These are phyloP conservation scores for Verruconis gallopava DNA, from an alignment of 2,329 filamentous ascomycete species.

Conservation along the genomic window DNA sequence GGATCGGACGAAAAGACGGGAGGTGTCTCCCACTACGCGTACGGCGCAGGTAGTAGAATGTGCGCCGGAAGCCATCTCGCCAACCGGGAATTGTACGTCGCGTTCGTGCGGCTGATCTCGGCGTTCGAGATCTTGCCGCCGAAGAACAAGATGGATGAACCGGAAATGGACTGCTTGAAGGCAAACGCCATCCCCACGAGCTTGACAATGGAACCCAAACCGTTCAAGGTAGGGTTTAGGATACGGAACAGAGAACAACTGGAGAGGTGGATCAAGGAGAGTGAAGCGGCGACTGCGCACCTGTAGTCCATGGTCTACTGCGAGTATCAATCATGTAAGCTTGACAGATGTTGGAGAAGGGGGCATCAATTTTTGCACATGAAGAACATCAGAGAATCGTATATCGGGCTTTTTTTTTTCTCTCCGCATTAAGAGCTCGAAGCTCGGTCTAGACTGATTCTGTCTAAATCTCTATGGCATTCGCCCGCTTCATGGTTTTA, in stretches of 20 bases:
- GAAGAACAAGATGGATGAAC: conserved; percentile 25
- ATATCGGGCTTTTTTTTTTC: no score
- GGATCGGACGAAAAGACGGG: conserved; percentile 8
- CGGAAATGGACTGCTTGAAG: conserved; percentile 32
- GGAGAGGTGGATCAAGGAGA: conserved; percentile 34
- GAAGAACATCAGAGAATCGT: no score
- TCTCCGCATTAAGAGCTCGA: no score
- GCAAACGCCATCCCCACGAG: conserved; percentile 35
- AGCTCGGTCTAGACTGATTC: no score
- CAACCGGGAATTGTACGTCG: conserved; percentile 30
- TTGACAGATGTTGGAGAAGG: no score
- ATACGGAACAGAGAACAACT: conserved; percentile 28
- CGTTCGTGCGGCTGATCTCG: conserved; percentile 34
- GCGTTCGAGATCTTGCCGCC: conserved; percentile 34
- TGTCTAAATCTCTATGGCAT: no score
- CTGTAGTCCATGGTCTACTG: no score
- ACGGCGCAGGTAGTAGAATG: conserved; percentile 32
- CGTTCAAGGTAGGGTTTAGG: conserved; percentile 36
- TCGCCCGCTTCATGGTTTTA: no score
- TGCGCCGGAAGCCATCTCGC: conserved; percentile 28
- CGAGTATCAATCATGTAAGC: no score
- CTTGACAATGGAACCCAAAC: conserved; percentile 37
- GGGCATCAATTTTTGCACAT: no score
- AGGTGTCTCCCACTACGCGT: conserved; percentile 36
- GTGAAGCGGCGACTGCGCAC: conserved; percentile 32